phyloP scores from a whole-genome alignment of 2,329 filamentous ascomycete species.

The Colletotrichum ledebouriae region DNA sequence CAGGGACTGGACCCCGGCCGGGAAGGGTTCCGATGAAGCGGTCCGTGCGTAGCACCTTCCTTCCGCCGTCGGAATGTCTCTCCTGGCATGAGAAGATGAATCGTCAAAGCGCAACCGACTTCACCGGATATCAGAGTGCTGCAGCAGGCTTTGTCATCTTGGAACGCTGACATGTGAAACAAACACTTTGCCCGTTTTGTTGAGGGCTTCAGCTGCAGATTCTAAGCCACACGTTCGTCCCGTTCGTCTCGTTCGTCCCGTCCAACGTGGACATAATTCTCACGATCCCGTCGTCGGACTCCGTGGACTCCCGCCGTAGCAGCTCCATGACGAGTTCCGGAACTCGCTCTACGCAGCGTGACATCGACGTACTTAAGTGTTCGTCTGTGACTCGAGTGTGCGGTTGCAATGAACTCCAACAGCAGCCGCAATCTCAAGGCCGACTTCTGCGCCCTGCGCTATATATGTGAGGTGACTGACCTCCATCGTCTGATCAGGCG shows the following conservation, averaged over 20 bases:
- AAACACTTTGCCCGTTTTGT: too few relatives aligned
- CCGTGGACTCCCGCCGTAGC: neutral
- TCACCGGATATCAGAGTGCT: neutral
- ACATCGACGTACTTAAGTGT: neutral
- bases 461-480: neutral
- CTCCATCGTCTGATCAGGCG: neutral
- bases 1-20: neutral
- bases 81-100: slow-evolving; percentile 6
- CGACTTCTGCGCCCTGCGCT: neutral
- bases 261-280: neutral
- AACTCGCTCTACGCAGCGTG: neutral
- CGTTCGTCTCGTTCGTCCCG: neutral
- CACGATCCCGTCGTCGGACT: neutral
- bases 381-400: neutral
- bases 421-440: neutral
- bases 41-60: slow-evolving; percentile 13
- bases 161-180: too few relatives aligned
- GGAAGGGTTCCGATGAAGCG: slow-evolving; percentile 2
- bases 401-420: neutral
- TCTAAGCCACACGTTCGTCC: neutral
- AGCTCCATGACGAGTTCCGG: neutral
- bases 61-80: slow-evolving; percentile 14
- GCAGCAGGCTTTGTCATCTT: neutral
- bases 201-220: neutral
- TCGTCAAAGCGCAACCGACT: neutral